phyloP scores from a whole-genome alignment of 1,139 yeast species.

The Protomyces arabidopsidicola region DNA sequence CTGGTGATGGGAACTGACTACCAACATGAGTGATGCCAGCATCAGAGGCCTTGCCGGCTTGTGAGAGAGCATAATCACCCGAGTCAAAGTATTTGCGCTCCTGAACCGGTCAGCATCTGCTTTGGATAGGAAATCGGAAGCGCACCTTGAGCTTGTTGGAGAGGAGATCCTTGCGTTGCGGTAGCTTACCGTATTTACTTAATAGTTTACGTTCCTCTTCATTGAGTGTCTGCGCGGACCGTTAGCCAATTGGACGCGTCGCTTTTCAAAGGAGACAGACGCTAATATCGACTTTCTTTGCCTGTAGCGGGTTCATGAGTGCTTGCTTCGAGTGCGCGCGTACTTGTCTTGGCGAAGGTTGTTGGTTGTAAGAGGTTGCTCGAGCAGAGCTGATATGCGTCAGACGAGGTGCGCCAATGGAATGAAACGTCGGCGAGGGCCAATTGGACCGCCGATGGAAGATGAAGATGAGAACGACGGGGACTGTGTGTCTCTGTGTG shows the following conservation, averaged over 20 bases:
- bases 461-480: too few relatives aligned
- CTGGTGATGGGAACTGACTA: conserved; percentile 45
- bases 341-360: background rate
- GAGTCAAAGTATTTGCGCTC: conserved; percentile 94
- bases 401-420: background rate
- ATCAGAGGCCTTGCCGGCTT: conserved; percentile 49
- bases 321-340: too few relatives aligned
- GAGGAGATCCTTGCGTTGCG: conserved; percentile 76
- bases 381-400: background rate
- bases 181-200: conserved; percentile 82
- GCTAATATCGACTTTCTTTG: conserved; percentile 24
- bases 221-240: conserved; percentile 27
- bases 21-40: conserved; percentile 41
- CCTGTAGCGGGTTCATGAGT: conserved; percentile 23
- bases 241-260: background rate
- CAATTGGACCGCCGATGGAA: background rate
- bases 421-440: background rate
- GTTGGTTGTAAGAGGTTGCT: background rate
- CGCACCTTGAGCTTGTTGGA: conserved; percentile 52
- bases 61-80: conserved; percentile 94
- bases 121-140: background rate
- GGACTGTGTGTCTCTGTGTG: too few relatives aligned
- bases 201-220: conserved; percentile 49
- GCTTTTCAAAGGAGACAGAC: background rate
- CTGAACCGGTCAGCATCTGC: conserved; percentile 43